Conservation (phyloP, 768 basidiomycete genomes). For the Boletus sp. region DNA sequence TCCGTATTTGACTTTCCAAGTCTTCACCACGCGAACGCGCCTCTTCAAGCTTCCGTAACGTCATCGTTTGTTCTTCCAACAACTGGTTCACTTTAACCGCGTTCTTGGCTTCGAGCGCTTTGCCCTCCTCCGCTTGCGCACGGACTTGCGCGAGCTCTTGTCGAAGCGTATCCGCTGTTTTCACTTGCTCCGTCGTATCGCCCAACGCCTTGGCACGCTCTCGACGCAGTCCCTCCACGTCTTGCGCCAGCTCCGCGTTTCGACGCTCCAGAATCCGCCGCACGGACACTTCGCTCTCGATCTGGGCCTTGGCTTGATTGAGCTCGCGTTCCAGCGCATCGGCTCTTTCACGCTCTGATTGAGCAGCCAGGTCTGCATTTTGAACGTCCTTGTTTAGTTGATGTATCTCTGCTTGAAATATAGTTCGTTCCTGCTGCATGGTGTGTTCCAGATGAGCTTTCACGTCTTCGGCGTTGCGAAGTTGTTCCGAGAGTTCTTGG, state of each 20-base stretch:
- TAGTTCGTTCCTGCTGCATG: slow-evolving; percentile 57
- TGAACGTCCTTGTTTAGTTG: slow-evolving; percentile 48
- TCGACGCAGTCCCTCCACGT: slow-evolving; percentile 54
- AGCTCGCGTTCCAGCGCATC: slow-evolving; percentile 65
- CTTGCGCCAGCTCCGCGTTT: slow-evolving; percentile 52
- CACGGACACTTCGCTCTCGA: slow-evolving; percentile 61
- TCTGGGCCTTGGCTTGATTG: slow-evolving; percentile 56
- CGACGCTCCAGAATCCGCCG: slow-evolving; percentile 65
- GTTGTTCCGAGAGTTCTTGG: slow-evolving; percentile 67
- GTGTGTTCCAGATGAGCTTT: slow-evolving; percentile 54
- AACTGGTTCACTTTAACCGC: slow-evolving; percentile 60
- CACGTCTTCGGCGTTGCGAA: slow-evolving; percentile 57
- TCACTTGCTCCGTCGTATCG: slow-evolving; percentile 68
- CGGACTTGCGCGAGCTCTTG: slow-evolving; percentile 62
- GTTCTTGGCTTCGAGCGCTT: slow-evolving; percentile 62
- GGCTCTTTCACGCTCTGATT: slow-evolving; percentile 50
- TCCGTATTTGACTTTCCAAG: slow-evolving; percentile 71
- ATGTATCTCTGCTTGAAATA: slow-evolving; percentile 55
- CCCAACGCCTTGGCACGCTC: slow-evolving; percentile 57
- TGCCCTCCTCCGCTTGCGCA: slow-evolving; percentile 65
- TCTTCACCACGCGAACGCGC: slow-evolving; percentile 73
- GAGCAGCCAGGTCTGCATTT: slow-evolving; percentile 37
- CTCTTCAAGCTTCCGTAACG: slow-evolving; percentile 69
- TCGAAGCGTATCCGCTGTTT: slow-evolving; percentile 54
- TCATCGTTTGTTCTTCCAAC: slow-evolving; percentile 74